Evolutionary conservation across 148 eudicot species (phyloP), one percentile per base, ranked within the genome.

Genomic region (Vaccinium vitisidaea): DNA sequence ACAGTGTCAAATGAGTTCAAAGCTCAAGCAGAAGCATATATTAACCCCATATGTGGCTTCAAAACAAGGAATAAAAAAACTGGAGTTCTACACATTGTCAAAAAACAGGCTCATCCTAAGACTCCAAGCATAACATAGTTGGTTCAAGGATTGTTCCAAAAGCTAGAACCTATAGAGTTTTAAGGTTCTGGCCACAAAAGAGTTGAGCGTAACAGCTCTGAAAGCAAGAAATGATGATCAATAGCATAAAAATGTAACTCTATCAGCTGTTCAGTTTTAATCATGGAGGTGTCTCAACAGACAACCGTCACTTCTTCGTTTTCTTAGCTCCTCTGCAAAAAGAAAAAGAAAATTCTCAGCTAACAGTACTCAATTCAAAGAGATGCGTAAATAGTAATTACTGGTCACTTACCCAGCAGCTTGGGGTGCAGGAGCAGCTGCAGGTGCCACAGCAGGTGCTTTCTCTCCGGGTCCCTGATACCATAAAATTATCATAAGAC

Each of bases 381-480:
- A 53, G 55, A 53, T 53, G 55, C 55, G 10, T 11, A 53, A 53
- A 53, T 53, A 9, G 12, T 53, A 19, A 46, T 48, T 8, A 4
- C n/a, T 15, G 1, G 18, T 39, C 27, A 83, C 90, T 89, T 85
- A 90, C 92, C 86, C 86, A 32, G 90, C 65, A 84, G 90, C 79
- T 63, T 89, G 87, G 16, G 91, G 81, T 79, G 90, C 85, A 27
- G 94, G 88, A 59, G 88, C 86, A 54, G 88, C 74, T 77, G 90
- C 88, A 25, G 92, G 84, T 2, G 63, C 18, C 6, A 18, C 6
- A 12, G 63, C 63, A 10, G 89, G 88, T 86, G 86, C 90, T 83
- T 21, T 88, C 87, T 91, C 94, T 75, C 86, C 87, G 0, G 95
- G 95, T 74, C 95, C 95, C 95, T 93, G 82, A 53, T 53, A 53